Conservation (phyloP, 495 filamentous ascomycete genomes). For the Cairneyella variabilis region DNA sequence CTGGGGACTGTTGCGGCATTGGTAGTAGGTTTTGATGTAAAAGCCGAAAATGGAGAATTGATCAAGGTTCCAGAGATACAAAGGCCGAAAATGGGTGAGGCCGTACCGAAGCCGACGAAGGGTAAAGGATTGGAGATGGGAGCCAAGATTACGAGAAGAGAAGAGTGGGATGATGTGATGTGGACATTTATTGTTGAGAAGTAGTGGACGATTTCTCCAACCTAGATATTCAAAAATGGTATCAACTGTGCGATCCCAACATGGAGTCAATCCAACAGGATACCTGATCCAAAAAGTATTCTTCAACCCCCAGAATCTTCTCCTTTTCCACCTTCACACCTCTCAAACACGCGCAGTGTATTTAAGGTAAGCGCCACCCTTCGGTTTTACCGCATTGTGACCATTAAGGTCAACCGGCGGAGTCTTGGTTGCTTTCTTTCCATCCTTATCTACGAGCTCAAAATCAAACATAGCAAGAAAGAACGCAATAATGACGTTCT, state of each 20-base stretch:
- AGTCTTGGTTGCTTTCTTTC: conserved; percentile 14
- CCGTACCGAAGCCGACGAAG: neutral
- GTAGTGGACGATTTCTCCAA: no score
- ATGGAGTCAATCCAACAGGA: no score
- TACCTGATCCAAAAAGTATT: no score
- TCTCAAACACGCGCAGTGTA: neutral
- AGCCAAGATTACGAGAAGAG: conserved; percentile 1
- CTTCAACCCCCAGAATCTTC: no score
- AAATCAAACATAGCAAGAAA: conserved; percentile 34
- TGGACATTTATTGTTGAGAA: no score
- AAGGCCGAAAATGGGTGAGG: neutral
- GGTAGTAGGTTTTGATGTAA: conserved; percentile 42
- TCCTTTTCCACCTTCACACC: no score
- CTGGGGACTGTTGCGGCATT: conserved; percentile 41
- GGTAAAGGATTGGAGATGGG: conserved; percentile 2
- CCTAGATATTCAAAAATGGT: no score
- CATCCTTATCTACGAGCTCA: conserved; percentile 23
- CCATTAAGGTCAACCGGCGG: conserved; percentile 1
- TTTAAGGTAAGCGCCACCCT: neutral
- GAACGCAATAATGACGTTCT: conserved; percentile 38
- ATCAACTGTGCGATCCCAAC: no score
- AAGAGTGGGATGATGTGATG: conserved; percentile 9
- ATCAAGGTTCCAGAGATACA: neutral
- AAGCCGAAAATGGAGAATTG: neutral
- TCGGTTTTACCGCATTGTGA: conserved; percentile 5